Evolutionary conservation across 495 filamentous ascomycete genomes (phyloP).

Genomic region (Bryoglossum gracile): DNA sequence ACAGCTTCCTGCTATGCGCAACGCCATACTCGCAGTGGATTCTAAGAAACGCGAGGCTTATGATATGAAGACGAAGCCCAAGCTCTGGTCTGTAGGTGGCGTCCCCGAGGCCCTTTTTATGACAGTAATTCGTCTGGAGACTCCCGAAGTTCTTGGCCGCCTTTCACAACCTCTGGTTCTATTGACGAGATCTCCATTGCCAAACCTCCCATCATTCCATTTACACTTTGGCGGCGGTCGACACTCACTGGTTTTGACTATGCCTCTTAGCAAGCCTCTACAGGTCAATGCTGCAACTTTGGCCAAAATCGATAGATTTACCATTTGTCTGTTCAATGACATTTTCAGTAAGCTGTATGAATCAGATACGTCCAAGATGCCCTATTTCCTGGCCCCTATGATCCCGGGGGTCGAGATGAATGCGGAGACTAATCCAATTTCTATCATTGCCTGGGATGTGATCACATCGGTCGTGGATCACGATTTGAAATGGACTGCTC

Average conservation of each 20-base stretch:
- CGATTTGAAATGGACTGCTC: constrained; percentile 43
- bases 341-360: constrained; percentile 85
- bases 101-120: constrained; percentile 53
- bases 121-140: constrained; percentile 54
- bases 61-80: constrained; percentile 69
- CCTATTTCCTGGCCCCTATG: constrained; percentile 80
- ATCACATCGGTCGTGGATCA: constrained; percentile 46
- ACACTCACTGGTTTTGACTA: constrained; percentile 14
- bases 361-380: constrained; percentile 51
- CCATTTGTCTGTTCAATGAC: constrained; percentile 70
- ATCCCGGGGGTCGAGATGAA: constrained; percentile 4
- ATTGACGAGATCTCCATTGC: constrained; percentile 59
- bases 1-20: constrained; percentile 74
- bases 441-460: constrained; percentile 59
- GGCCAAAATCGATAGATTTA: constrained; percentile 56
- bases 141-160: constrained; percentile 50
- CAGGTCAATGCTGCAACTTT: constrained; percentile 35
- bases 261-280: constrained; percentile 30
- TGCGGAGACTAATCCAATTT: constrained; percentile 18
- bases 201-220: constrained; percentile 58
- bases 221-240: constrained; percentile 60
- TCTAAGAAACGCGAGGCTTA: constrained; percentile 69
- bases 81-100: constrained; percentile 54
- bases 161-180: constrained; percentile 61
- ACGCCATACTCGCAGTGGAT: constrained; percentile 79